A percentile compares a stretch with the other conserved stretches of the same genome.
Conservation (phyloP, 2,329 filamentous ascomycete species). For the Didymella arachidicola region DNA sequence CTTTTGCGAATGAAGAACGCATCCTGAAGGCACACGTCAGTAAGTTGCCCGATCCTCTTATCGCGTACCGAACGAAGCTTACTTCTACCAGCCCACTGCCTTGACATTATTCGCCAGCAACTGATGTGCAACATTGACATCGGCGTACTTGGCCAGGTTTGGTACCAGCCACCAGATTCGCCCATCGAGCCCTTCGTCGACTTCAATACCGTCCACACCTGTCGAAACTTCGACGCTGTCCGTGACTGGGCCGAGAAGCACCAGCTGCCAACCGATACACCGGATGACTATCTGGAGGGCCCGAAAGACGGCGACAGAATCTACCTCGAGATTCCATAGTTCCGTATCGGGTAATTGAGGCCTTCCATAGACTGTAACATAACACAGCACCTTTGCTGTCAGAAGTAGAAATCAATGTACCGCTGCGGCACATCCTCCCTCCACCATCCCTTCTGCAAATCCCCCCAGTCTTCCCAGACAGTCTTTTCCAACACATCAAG, state of each 20-base stretch:
- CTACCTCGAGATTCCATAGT: slow-evolving; percentile 34
- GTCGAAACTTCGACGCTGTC: slow-evolving; percentile 65
- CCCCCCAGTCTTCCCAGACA: slow-evolving; percentile 5
- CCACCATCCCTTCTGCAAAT: slow-evolving; percentile 13
- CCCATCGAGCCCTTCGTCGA: slow-evolving; percentile 65
- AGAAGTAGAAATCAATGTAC: slow-evolving; percentile 20
- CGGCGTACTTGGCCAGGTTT: slow-evolving; percentile 67
- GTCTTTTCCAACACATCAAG: slow-evolving; percentile 7
- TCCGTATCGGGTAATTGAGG: not conserved
- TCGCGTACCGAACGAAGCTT: not conserved
- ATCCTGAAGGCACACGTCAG: slow-evolving; percentile 66
- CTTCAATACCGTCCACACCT: slow-evolving; percentile 67
- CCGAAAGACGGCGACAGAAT: slow-evolving; percentile 48
- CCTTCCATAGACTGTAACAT: slow-evolving; percentile 4
- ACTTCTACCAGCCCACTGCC: slow-evolving; percentile 58
- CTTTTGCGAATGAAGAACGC: slow-evolving; percentile 63
- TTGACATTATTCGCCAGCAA: slow-evolving; percentile 68
- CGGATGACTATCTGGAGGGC: slow-evolving; percentile 51
- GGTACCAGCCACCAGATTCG: slow-evolving; percentile 60
- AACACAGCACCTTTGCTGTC: not conserved
- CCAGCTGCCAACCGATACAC: slow-evolving; percentile 55
- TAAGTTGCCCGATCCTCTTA: slow-evolving; percentile 48
- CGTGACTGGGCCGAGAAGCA: slow-evolving; percentile 62
- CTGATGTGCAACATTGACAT: slow-evolving; percentile 70
- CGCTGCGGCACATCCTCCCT: slow-evolving; percentile 18